Evolutionary conservation across 768 basidiomycete species (phyloP), one percentile per base, ranked within the genome.

Genomic region (Collybia sordida): DNA sequence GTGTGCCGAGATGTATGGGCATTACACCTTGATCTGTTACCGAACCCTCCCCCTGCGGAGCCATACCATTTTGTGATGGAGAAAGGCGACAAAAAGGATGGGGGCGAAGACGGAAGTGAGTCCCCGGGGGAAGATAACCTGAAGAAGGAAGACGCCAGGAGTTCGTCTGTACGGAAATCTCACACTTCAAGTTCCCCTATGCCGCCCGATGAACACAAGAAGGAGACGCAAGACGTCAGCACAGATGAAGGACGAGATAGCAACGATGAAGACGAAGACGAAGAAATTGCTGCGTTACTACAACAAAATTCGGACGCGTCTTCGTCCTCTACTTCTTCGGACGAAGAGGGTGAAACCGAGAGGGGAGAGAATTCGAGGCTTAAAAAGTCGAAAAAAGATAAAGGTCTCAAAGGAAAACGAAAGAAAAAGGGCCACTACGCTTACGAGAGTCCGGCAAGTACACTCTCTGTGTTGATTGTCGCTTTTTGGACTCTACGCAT

Each of bases 1-100:
- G 67, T 90, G 23, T 93, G 89, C 62, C 77, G 83, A 57, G 91
- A 93, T 59, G 50, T 90, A n/a, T 93, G 91, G 92, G 78, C 82
- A 0, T 69, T 90, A 3, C 77, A 91, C 65, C 71, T 93, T n/a
- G 72, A 72, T 38, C 69, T 86, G 15, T 68, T 90, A 14, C 79
- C 81, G 6, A 68, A 72, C 35, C 82, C 83, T 8, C 82, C 81
- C 0, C 75, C 80, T 8, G 68, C 82, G 12, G 89, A 89, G 57
- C 82, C 86, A 8, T 73, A 79, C 52, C 60, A 75, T 35, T 67
- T 78, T 56, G 56, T 68, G n/a, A 74, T 75, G 49, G 72, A 68
- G 5, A 15, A 23, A 40, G 47, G 39, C 4, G 43, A 56, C 38
- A 54, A 47, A 35, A 53, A 56, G 22, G 53, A 53, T 7, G 49